Evolutionary conservation across 192 early-diverging fungal species (phyloP).

Genomic region (Umbelopsis ramanniana): DNA sequence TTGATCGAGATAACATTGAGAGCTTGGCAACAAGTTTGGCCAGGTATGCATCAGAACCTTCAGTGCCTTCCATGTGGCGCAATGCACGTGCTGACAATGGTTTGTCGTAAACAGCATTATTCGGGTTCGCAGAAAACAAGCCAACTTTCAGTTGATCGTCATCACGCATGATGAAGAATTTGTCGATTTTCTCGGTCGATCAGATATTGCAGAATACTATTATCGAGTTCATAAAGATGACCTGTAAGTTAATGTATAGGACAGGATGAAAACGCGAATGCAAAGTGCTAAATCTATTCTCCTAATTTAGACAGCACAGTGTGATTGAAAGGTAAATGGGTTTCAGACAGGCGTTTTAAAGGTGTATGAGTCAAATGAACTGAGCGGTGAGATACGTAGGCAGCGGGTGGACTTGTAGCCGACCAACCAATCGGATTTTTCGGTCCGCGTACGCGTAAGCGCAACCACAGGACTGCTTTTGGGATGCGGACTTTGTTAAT

Average conservation of each 20-base stretch:
- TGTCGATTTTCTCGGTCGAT: conserved; percentile 77
- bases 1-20: conserved; percentile 88
- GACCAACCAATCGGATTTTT: not conserved
- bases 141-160: conserved; percentile 96
- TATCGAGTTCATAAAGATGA: conserved; percentile 87
- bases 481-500: not conserved
- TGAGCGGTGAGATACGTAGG: not conserved
- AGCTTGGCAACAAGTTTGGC: conserved; percentile 82
- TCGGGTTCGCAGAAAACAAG: conserved; percentile 71
- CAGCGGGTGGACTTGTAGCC: conserved; percentile 11
- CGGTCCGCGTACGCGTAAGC: conserved; percentile 16
- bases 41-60: conserved; percentile 46
- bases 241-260: conserved; percentile 40
- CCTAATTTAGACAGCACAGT: conserved; percentile 6
- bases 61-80: too few species aligned
- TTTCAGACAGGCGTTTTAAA: not conserved
- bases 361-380: conserved; percentile 1
- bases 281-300: not conserved
- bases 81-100: not conserved
- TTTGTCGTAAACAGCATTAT: conserved; percentile 67
- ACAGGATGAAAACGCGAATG: not conserved
- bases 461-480: not conserved
- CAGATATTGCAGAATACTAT: conserved; percentile 86
- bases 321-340: conserved; percentile 12
- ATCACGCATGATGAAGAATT: conserved; percentile 99